Percentiles rank a stretch among this genome's conserved stretches.
These are phyloP conservation scores for Leptosphaerulina australis DNA, from an alignment of 2,329 filamentous ascomycete genomes.

Conservation along the genomic window DNA sequence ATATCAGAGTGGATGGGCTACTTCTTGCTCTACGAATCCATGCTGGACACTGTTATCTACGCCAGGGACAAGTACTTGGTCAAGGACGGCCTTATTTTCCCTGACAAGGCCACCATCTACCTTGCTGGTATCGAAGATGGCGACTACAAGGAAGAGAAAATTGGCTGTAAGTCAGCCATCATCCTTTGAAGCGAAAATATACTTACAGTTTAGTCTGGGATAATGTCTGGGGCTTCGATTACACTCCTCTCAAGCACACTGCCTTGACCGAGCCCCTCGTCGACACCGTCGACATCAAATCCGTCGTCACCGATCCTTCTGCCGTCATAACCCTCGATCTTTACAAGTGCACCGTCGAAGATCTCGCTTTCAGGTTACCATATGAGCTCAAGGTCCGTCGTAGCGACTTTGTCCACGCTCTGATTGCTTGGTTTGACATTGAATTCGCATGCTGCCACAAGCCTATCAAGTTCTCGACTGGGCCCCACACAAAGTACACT, in stretches of 20 bases:
- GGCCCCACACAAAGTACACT: conserved; percentile 97
- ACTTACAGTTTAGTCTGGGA: conserved; percentile 78
- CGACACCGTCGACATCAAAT: conserved; percentile 96
- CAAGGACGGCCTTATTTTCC: conserved; percentile 92
- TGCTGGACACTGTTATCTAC: conserved; percentile 98
- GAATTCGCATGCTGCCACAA: conserved; percentile 99
- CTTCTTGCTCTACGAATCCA: conserved; percentile 97
- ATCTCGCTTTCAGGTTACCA: conserved; percentile 81
- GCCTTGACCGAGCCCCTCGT: conserved; percentile 95
- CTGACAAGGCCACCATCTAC: conserved; percentile 97
- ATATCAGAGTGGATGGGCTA: conserved; percentile 99
- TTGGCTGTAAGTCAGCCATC: conserved; percentile 72
- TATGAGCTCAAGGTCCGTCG: conserved; percentile 80
- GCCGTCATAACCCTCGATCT: conserved; percentile 87
- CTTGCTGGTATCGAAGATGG: conserved; percentile 97
- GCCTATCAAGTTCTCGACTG: conserved; percentile 94
- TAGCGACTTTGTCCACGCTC: conserved; percentile 92
- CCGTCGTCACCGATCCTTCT: conserved; percentile 90
- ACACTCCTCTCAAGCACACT: conserved; percentile 88
- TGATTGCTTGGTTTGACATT: conserved; percentile 99
- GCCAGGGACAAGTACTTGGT: conserved; percentile 90
- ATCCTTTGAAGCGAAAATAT: not conserved
- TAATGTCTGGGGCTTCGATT: conserved; percentile 98
- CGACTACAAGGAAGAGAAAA: conserved; percentile 99
- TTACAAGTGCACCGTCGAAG: conserved; percentile 82